phyloP scores from a whole-genome alignment of 257 asterid genomes.

The Thymus quinquecostatus region DNA sequence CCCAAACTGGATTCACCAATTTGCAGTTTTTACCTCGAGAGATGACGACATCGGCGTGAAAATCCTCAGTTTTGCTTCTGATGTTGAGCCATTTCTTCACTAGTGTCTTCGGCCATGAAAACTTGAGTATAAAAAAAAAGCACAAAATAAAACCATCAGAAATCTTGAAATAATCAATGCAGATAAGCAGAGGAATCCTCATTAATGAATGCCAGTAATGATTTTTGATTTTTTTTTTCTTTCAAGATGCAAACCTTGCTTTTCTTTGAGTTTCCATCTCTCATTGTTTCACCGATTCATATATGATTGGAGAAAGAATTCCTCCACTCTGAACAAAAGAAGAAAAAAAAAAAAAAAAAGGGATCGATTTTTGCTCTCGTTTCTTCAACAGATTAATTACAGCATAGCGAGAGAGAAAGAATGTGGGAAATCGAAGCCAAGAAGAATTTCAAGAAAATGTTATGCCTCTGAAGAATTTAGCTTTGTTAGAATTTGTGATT shows the following conservation, averaged over 20 bases:
- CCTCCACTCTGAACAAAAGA: constrained; percentile 22
- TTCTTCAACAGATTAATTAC: constrained; percentile 31
- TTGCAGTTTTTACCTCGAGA: constrained; percentile 51
- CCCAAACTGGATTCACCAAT: constrained; percentile 31
- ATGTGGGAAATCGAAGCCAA: constrained; percentile 19
- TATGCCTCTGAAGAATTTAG: constrained; percentile 14
- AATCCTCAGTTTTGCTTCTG: constrained; percentile 81
- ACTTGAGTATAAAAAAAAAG: constrained; percentile 45
- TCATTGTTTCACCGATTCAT: constrained; percentile 83
- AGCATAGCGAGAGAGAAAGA: constrained; percentile 17
- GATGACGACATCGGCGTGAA: constrained; percentile 86
- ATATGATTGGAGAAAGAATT: constrained; percentile 22
- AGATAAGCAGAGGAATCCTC: constrained; percentile 36
- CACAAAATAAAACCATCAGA: constrained; percentile 34
- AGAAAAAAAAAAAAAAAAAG: background rate
- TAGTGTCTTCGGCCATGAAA: constrained; percentile 88
- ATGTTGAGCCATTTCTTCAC: constrained; percentile 97
- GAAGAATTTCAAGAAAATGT: background rate
- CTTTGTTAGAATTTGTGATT: constrained; percentile 19
- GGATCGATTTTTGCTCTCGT: constrained; percentile 42
- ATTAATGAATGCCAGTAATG: constrained; percentile 34
- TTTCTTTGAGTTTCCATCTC: constrained; percentile 80
- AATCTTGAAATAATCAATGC: constrained; percentile 40
- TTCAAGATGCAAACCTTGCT: constrained; percentile 62
- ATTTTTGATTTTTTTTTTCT: background rate